Evolutionary conservation across 495 filamentous ascomycete species (phyloP), one percentile per base, ranked within the genome.

Genomic region (Tuber aestivum): DNA sequence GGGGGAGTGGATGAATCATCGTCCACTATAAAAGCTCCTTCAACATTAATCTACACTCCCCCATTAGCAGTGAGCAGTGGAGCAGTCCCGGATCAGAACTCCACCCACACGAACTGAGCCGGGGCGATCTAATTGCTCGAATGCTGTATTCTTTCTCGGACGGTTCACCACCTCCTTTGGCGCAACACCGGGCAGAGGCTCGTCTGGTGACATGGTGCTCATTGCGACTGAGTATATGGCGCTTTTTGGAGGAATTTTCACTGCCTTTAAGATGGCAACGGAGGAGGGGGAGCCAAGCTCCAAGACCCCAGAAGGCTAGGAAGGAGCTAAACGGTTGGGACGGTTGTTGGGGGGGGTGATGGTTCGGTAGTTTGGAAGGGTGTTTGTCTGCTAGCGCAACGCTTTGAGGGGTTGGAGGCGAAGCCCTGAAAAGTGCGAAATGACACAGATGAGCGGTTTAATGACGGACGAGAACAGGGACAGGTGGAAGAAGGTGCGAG

Each of bases 1-100:
- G 86, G 87, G 38, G 88, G 88, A 56, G 84, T 85, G 70, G 81
- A 76, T 35, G 81, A 76, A 71, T 93, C 91, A 75, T 94, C 90
- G 82, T 97, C 93, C 77, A 95, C 94, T 75, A 99, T 98, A 83
- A 97, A 97, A 21, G 95, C 95, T 81, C 95, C 95, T 80, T 92
- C 89, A 70, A 98, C 95, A 82, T 99, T 97, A 84, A 99, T 98
- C 82, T 92, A 89, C 71, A 96, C 44, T 40, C 14, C 9, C 9
- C 10, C 27, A 69, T 78, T 81, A 77, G 79, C 70, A 42, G 44
- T 32, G 65, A 16, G 61, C 12, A 35, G 8, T 9, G 72, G 35
- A 48, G 37, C 14, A 20, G 41, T 38, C 14, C n/a, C 18, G 10
- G 21, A 40, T 42, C 6, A 21, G 21, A 0, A 14, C 40, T 38